Conservation (phyloP, 2,329 filamentous ascomycete genomes). For the Phialocephala sp. region DNA sequence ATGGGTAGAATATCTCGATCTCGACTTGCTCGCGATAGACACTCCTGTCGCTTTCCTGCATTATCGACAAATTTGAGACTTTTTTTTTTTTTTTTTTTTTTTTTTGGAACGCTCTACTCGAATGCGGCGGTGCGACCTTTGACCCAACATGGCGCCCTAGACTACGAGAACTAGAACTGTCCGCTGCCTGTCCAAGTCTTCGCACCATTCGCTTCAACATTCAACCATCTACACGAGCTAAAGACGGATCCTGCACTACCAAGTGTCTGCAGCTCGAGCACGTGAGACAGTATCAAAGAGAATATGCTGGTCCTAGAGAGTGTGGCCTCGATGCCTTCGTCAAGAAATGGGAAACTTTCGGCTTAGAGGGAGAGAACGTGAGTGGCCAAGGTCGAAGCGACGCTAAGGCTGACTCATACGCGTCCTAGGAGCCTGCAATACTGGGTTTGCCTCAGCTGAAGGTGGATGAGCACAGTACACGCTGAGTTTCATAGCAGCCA, state of each 20-base stretch:
- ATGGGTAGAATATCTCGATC: neutral
- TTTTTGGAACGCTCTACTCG: neutral
- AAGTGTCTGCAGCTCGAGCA: neutral
- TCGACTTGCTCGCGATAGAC: neutral
- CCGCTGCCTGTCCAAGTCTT: neutral
- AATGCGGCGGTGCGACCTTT: no score
- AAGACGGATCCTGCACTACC: neutral
- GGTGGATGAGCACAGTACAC: no score
- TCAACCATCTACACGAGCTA: neutral
- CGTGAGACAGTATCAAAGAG: neutral
- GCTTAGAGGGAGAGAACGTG: no score
- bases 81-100: neutral
- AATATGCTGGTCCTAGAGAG: neutral
- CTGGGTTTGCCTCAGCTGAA: no score
- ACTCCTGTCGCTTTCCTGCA: neutral
- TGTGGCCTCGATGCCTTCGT: neutral
- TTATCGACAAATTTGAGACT: neutral
- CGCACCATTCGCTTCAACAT: no score
- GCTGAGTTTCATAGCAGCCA: no score
- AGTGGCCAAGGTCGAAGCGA: no score
- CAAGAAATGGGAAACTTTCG: neutral
- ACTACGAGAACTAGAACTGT: neutral
- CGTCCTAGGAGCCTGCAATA: no score
- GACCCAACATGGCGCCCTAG: no score
- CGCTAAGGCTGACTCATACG: no score